Conservation (phyloP, 2,329 filamentous ascomycete species). For the Colletotrichum truncatum region DNA sequence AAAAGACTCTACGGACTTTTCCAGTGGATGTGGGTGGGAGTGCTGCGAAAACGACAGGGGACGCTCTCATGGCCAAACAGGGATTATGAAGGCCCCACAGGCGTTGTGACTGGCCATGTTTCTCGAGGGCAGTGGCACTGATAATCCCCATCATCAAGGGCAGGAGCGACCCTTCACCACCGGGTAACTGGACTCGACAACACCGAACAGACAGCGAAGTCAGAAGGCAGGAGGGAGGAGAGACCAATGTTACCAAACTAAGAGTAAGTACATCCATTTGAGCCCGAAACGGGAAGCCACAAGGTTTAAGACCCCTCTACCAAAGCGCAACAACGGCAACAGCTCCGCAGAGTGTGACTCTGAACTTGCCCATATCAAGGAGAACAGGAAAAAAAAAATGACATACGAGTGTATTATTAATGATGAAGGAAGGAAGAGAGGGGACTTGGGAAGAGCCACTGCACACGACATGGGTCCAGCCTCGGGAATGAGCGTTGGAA, state of each 20-base stretch:
- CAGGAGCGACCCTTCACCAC: too few relatives aligned
- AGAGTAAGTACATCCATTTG: too few relatives aligned
- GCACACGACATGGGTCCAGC: neutral
- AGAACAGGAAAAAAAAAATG: neutral
- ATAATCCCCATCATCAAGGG: neutral
- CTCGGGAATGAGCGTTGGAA: neutral
- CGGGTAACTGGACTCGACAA: too few relatives aligned
- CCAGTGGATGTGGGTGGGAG: constrained; percentile 23
- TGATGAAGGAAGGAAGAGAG: neutral
- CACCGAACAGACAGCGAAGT: too few relatives aligned
- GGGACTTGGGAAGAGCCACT: neutral
- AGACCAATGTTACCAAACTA: too few relatives aligned
- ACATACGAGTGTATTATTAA: neutral
- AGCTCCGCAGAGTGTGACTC: constrained; percentile 2
- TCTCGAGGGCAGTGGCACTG: constrained; percentile 14
- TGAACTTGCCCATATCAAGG: neutral
- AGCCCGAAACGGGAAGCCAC: too few relatives aligned
- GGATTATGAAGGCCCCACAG: constrained; percentile 21
- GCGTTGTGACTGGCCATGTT: constrained; percentile 27
- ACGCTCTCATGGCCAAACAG: constrained; percentile 20
- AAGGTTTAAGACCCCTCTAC: neutral
- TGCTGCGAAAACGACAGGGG: constrained; percentile 9
- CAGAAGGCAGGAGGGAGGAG: too few relatives aligned
- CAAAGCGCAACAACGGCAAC: neutral
- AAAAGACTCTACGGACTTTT: neutral